Percentiles rank a stretch among this genome's conserved stretches.
Evolutionary conservation across 139 green algal genomes (phyloP).

Genomic region (Micractinium conductrix): DNA sequence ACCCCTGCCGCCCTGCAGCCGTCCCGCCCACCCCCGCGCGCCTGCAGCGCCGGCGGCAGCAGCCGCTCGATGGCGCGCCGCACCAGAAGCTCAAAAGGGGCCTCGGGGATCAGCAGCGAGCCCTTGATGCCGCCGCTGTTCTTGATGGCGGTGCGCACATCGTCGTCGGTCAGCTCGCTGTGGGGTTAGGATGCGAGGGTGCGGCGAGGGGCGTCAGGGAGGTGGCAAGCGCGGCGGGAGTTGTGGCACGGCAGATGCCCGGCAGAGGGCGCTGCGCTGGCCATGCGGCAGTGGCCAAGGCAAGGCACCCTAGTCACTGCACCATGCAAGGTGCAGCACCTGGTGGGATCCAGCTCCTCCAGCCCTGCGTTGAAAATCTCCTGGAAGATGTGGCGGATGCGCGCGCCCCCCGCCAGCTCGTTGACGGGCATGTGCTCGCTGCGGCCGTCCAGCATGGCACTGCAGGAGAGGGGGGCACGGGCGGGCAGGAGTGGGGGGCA

Average conservation of each 20-base stretch:
- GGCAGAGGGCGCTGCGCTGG: too few species aligned
- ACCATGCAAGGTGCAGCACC: too few species aligned
- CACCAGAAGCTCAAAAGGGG: constrained; percentile 95
- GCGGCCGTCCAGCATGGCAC: constrained; percentile 86
- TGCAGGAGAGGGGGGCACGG: constrained; percentile 41
- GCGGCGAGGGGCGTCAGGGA: too few species aligned
- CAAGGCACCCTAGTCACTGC: too few species aligned
- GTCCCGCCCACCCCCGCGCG: too few species aligned
- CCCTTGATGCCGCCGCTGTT: constrained; percentile 89
- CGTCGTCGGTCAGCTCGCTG: constrained; percentile 85
- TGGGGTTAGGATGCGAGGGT: too few species aligned
- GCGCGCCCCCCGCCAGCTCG: constrained; percentile 87
- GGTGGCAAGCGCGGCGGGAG: too few species aligned
- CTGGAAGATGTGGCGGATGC: constrained; percentile 85
- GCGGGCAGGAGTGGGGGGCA: too few species aligned
- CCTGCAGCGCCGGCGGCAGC: constrained; percentile 73
- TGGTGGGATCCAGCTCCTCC: constrained; percentile 57
- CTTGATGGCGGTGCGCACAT: constrained; percentile 92
- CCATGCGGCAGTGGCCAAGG: too few species aligned
- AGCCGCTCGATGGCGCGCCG: constrained; percentile 78
- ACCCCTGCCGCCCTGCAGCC: too few species aligned
- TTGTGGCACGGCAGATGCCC: too few species aligned
- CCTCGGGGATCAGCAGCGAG: constrained; percentile 88
- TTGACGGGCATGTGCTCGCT: constrained; percentile 73
- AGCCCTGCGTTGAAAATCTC: constrained; percentile 79